phyloP scores from a whole-genome alignment of 1,284 basidiomycete species.

The Naganishia sp. region DNA sequence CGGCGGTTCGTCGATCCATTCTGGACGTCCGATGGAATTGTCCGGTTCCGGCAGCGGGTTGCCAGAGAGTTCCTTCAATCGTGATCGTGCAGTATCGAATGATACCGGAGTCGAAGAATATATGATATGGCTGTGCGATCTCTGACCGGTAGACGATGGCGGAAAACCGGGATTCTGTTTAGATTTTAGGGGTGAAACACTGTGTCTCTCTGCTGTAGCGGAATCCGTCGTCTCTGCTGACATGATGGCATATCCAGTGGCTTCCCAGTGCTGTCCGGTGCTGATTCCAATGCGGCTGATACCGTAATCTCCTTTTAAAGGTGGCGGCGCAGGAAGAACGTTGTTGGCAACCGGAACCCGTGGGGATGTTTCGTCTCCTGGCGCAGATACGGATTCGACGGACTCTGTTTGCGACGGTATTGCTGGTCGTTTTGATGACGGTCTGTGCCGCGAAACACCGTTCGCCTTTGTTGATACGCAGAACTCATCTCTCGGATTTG shows the following conservation, averaged over 20 bases:
- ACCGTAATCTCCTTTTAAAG: no score
- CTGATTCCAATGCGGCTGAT: not conserved
- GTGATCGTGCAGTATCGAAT: not conserved
- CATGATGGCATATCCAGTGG: not conserved
- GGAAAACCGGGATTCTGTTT: not conserved
- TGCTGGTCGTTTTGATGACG: not conserved
- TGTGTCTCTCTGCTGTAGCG: no score
- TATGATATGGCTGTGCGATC: not conserved
- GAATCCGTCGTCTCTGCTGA: not conserved
- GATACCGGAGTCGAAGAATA: not conserved
- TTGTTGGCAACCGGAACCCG: no score
- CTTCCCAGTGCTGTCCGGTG: not conserved
- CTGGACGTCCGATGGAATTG: not conserved
- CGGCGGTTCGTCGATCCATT: slow-evolving; percentile 12
- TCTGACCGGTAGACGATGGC: not conserved
- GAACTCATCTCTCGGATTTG: not conserved
- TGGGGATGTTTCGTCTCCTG: no score
- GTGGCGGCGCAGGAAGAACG: no score
- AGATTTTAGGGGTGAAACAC: no score
- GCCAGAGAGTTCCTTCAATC: not conserved
- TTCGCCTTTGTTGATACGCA: not conserved
- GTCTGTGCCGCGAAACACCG: not conserved
- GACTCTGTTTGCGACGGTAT: no score
- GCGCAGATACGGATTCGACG: no score
- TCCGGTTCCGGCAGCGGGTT: not conserved